These are phyloP conservation scores for Ceratocystis diversiconidia DNA, from an alignment of 2,329 filamentous ascomycete genomes.

Conservation along the genomic window DNA sequence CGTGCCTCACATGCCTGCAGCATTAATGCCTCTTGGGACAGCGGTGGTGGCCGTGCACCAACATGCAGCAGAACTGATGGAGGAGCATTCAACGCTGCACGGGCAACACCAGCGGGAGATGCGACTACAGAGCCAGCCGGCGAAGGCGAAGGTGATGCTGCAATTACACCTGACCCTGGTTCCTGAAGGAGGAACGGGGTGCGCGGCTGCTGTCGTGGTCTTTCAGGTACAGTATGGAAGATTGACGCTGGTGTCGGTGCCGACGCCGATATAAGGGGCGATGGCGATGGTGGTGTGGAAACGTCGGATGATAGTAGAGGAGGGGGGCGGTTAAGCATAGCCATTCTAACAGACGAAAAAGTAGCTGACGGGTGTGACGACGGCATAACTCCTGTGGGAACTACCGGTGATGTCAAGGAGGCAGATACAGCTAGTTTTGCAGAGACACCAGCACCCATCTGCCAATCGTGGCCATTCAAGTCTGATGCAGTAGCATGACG, in stretches of 20 bases:
- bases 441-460: neutral
- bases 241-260: neutral
- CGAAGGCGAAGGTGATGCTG: neutral
- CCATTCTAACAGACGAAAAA: neutral
- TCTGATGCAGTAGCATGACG: neutral
- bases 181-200: slow-evolving; percentile 2
- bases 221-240: neutral
- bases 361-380: neutral
- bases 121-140: neutral
- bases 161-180: no score
- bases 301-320: neutral
- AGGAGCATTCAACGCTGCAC: neutral
- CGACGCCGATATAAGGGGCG: neutral
- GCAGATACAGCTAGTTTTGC: neutral
- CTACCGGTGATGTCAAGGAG: neutral
- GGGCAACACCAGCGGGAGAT: neutral
- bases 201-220: slow-evolving; percentile 9
- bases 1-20: slow-evolving; percentile 1
- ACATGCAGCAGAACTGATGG: neutral
- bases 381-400: neutral
- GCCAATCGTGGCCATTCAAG: neutral
- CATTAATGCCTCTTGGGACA: slow-evolving; percentile 12
- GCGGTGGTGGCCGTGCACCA: slow-evolving; percentile 2
- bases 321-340: slow-evolving; percentile 1
- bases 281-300: neutral